Evolutionary conservation across 495 filamentous ascomycete species (phyloP).

Genomic region (Penicillium taxi): DNA sequence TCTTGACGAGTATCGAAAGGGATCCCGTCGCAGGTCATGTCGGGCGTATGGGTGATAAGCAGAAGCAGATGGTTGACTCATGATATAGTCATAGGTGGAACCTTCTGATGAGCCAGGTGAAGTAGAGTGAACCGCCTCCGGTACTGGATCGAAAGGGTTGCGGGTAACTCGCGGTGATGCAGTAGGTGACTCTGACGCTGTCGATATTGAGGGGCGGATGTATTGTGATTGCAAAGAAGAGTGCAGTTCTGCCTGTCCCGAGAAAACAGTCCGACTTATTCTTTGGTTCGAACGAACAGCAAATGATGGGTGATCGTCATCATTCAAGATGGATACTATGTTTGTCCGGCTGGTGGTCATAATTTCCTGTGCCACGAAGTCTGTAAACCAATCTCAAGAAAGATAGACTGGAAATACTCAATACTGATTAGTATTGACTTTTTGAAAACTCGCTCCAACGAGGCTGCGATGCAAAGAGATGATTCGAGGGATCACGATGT

Average conservation of each 20-base stretch:
- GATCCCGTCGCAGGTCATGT: conserved; percentile 17
- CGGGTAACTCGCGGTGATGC: conserved; percentile 19
- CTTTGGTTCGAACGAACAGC: conserved; percentile 37
- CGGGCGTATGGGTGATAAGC: conserved; percentile 22
- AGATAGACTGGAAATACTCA: conserved; percentile 15
- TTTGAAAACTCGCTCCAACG: conserved; percentile 7
- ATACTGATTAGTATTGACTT: conserved; percentile 8
- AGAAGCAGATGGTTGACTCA: conserved; percentile 19
- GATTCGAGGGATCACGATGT: conserved; percentile 12
- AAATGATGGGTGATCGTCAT: conserved; percentile 44
- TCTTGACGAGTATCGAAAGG: conserved; percentile 11
- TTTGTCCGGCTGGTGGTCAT: conserved; percentile 24
- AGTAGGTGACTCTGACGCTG: conserved; percentile 23
- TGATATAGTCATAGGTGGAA: conserved; percentile 32
- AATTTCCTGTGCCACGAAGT: conserved; percentile 21
- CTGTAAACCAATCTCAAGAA: conserved; percentile 15
- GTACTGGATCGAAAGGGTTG: conserved; percentile 23
- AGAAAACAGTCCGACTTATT: conserved; percentile 24
- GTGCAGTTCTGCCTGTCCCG: conserved; percentile 23
- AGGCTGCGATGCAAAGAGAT: conserved; percentile 8
- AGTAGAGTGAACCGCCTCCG: conserved; percentile 23
- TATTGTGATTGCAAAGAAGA: conserved; percentile 12
- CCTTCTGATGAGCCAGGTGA: conserved; percentile 34
- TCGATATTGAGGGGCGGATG: conserved; percentile 18
- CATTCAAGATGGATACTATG: conserved; percentile 44